phyloP scores from a whole-genome alignment of 2,329 filamentous ascomycete species.

The Diaporthe citriasiana region DNA sequence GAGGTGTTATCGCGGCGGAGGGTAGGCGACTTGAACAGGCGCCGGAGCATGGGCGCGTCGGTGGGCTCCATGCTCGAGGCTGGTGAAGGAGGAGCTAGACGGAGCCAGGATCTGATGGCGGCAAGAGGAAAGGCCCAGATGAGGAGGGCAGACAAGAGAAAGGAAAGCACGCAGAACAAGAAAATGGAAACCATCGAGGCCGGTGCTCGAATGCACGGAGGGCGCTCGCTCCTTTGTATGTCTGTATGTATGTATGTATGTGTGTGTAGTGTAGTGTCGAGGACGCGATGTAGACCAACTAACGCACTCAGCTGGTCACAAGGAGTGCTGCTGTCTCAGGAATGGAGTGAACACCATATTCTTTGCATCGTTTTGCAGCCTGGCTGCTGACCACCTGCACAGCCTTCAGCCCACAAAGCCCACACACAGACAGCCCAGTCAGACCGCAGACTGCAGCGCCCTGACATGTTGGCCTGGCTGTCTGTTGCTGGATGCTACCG shows the following conservation, averaged over 20 bases:
- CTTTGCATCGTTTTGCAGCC: constrained; percentile 5
- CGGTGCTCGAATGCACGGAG: neutral
- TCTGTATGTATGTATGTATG: too few relatives aligned
- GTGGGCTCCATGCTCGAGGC: constrained; percentile 29
- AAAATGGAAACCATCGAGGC: constrained; percentile 3
- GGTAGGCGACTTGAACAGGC: constrained; percentile 17
- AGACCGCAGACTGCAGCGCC: neutral
- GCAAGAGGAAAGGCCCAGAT: neutral
- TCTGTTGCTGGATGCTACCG: neutral
- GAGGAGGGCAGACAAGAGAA: neutral
- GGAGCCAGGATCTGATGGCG: constrained; percentile 8
- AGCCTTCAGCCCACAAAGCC: neutral
- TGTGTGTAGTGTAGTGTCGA: neutral
- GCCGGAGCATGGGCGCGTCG: neutral
- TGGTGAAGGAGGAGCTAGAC: neutral
- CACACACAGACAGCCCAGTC: constrained; percentile 6
- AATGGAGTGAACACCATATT: constrained; percentile 38
- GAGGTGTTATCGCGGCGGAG: constrained; percentile 21
- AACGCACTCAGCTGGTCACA: constrained; percentile 7
- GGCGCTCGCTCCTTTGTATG: constrained; percentile 20
- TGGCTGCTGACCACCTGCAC: constrained; percentile 30
- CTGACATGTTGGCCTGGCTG: neutral
- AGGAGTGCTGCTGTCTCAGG: constrained; percentile 13
- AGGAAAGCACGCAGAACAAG: constrained; percentile 11
- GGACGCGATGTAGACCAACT: neutral